These are phyloP conservation scores for Apiospora pterosperma DNA, from an alignment of 2,329 filamentous ascomycete genomes.

Conservation along the genomic window DNA sequence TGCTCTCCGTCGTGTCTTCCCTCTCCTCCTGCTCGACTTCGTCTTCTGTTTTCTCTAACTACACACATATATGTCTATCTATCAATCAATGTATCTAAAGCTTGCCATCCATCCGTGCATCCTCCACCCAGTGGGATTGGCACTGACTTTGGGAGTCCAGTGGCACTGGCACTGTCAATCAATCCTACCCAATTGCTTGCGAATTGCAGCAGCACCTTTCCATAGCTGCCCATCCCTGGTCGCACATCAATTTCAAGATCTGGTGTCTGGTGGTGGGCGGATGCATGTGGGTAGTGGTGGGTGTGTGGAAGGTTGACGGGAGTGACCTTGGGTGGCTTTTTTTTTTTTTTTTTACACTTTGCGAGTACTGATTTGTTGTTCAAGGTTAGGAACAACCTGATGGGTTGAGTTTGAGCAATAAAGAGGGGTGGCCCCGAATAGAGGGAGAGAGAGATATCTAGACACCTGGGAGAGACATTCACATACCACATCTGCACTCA, in stretches of 20 bases:
- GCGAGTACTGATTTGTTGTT: neutral
- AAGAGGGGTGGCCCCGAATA: neutral
- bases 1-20: neutral
- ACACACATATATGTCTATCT: neutral
- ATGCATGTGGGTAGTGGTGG: neutral
- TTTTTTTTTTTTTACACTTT: neutral
- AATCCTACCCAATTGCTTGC: neutral
- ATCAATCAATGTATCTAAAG: neutral
- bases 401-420: neutral
- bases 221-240: conserved; percentile 1
- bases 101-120: conserved; percentile 1
- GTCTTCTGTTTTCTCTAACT: neutral
- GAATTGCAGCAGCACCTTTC: neutral
- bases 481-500: neutral
- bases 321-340: neutral
- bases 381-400: neutral
- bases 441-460: neutral
- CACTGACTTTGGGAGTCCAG: neutral
- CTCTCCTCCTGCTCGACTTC: neutral
- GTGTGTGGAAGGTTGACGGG: neutral
- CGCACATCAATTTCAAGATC: conserved; percentile 3
- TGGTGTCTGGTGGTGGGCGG: conserved; percentile 2
- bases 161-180: neutral
- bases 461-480: conserved; percentile 3
- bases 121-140: neutral